Conservation (phyloP, 1,284 basidiomycete species). For the Naganishia sp. region DNA sequence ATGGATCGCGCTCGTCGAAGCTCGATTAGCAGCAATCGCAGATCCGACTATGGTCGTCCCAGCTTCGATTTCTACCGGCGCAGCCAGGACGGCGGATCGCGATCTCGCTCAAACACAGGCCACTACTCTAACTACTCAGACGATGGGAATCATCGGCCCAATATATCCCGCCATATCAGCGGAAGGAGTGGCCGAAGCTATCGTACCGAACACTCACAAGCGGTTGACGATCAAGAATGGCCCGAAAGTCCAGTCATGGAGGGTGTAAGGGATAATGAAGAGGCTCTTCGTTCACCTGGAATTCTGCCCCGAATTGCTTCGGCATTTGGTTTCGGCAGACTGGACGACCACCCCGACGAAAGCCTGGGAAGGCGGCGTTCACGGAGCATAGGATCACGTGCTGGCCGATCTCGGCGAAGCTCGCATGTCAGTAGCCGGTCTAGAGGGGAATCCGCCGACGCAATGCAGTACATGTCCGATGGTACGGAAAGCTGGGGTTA, state of each 20-base stretch:
- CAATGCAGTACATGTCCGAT: conserved; percentile 28
- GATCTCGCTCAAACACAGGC: conserved; percentile 24
- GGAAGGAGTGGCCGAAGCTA: conserved; percentile 24
- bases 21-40: conserved; percentile 24
- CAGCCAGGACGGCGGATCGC: conserved; percentile 18
- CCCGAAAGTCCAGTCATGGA: conserved; percentile 12
- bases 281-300: conserved; percentile 27
- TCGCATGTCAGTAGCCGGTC: conserved; percentile 37
- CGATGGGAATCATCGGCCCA: conserved; percentile 12
- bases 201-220: conserved; percentile 26
- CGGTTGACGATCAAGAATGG: conserved; percentile 29
- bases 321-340: conserved; percentile 47
- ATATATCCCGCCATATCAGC: conserved; percentile 24
- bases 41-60: conserved; percentile 8
- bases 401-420: conserved; percentile 30
- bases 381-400: conserved; percentile 30
- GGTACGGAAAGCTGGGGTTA: conserved; percentile 51
- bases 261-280: conserved; percentile 15
- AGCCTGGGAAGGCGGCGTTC: conserved; percentile 29
- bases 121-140: conserved; percentile 27
- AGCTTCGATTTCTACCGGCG: conserved; percentile 13
- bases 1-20: conserved; percentile 30
- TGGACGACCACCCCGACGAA: conserved; percentile 26
- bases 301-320: conserved; percentile 47
- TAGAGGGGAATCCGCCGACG: conserved; percentile 28